These are phyloP conservation scores for Blyttiomyces sp. DNA, from an alignment of 371 early-diverging fungal genomes.

Conservation along the genomic window DNA sequence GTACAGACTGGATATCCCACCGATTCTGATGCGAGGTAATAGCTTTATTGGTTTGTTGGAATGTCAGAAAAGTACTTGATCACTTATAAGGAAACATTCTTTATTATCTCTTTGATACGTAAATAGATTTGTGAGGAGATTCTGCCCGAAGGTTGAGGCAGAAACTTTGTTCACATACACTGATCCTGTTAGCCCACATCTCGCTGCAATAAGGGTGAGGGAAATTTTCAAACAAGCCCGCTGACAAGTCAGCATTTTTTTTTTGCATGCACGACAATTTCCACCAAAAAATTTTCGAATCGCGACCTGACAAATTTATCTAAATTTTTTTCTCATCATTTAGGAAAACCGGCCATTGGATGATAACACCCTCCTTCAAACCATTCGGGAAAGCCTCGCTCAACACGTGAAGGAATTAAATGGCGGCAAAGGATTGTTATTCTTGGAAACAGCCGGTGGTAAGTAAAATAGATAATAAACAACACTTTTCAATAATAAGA, in stretches of 20 bases:
- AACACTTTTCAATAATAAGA: not conserved
- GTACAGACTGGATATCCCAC: constrained; percentile 81
- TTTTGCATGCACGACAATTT: too few relatives aligned
- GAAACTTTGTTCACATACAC: constrained; percentile 62
- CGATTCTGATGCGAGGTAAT: constrained; percentile 74
- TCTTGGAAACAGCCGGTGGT: constrained; percentile 48
- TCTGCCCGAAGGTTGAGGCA: constrained; percentile 42
- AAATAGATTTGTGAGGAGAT: constrained; percentile 59
- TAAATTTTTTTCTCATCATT: too few relatives aligned
- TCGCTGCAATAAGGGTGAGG: constrained; percentile 34
- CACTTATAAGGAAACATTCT: too few relatives aligned
- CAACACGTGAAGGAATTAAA: not conserved
- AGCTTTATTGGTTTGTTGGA: too few relatives aligned
- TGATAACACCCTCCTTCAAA: constrained; percentile 48
- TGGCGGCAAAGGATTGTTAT: constrained; percentile 34
- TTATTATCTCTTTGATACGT: not conserved
- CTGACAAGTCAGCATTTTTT: too few relatives aligned
- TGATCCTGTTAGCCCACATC: constrained; percentile 77
- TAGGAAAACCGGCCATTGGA: constrained; percentile 27
- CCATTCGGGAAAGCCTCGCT: constrained; percentile 34
- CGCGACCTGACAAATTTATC: too few relatives aligned
- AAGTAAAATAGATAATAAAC: constrained; percentile 2
- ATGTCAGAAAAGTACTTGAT: too few relatives aligned
- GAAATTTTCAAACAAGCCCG: too few relatives aligned
- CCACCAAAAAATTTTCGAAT: too few relatives aligned